Evolutionary conservation across 768 basidiomycete genomes (phyloP).

Genomic region (Lanmaoa pseudosensibilis): DNA sequence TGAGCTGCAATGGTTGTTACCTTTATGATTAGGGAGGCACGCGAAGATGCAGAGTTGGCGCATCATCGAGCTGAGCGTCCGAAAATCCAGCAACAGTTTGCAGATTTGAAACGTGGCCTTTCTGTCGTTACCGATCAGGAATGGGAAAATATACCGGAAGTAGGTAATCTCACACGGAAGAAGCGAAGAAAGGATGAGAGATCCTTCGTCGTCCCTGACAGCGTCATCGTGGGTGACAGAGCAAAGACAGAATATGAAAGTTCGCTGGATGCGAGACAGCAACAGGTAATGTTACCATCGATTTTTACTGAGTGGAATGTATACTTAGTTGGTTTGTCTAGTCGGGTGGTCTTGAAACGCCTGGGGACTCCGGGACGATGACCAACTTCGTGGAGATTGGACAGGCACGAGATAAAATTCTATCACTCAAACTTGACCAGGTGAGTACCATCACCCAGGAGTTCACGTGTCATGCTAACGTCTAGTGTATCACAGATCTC

Average conservation of each 20-base stretch:
- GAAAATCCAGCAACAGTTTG: slow-evolving; percentile 94
- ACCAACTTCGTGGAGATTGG: slow-evolving; percentile 97
- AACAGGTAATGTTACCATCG: slow-evolving; percentile 52
- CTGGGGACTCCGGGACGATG: slow-evolving; percentile 74
- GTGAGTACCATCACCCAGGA: slow-evolving; percentile 38
- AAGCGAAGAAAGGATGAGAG: slow-evolving; percentile 85
- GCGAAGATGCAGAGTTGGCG: slow-evolving; percentile 69
- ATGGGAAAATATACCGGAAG: slow-evolving; percentile 96
- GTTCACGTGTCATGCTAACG: not conserved
- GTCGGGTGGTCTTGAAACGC: slow-evolving; percentile 74
- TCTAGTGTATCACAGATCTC: slow-evolving; percentile 50
- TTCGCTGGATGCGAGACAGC: slow-evolving; percentile 71
- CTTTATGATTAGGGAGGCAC: slow-evolving; percentile 56
- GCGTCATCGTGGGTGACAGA: slow-evolving; percentile 85
- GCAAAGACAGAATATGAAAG: slow-evolving; percentile 74
- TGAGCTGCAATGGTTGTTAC: not conserved
- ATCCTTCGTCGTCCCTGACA: slow-evolving; percentile 89
- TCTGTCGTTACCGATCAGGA: slow-evolving; percentile 84
- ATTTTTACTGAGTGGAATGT: not conserved
- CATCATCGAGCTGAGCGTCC: slow-evolving; percentile 85
- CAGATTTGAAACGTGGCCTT: slow-evolving; percentile 90
- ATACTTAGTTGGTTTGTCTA: not conserved
- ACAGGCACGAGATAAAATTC: slow-evolving; percentile 91
- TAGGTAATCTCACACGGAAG: slow-evolving; percentile 92
- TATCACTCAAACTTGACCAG: slow-evolving; percentile 92